Evolutionary conservation across 352 stramenopile genomes (phyloP).

Genomic region (Elongisporangium anandrum): DNA sequence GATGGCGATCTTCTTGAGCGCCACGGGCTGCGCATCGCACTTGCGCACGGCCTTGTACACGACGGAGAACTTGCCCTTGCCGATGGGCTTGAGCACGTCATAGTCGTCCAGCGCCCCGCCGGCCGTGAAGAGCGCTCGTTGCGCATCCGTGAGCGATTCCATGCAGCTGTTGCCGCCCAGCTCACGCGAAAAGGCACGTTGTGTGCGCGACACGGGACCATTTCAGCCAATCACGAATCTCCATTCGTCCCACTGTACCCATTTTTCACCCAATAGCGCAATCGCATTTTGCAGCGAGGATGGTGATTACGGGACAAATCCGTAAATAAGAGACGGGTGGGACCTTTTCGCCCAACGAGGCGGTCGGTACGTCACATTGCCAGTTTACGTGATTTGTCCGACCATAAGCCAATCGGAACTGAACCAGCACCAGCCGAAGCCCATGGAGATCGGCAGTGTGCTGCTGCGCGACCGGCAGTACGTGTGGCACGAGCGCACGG

Average conservation of each 20-base stretch:
- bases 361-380: background rate
- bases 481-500: conserved; percentile 34
- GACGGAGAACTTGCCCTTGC: conserved; percentile 92
- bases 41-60: conserved; percentile 86
- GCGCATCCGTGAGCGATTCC: conserved; percentile 71
- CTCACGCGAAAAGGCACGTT: background rate
- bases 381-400: background rate
- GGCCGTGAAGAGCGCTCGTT: conserved; percentile 57
- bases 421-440: background rate
- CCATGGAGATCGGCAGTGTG: conserved; percentile 47
- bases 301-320: background rate
- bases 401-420: background rate
- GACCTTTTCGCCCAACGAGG: background rate
- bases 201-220: background rate
- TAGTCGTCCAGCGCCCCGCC: conserved; percentile 67
- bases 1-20: conserved; percentile 93
- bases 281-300: background rate
- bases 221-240: background rate
- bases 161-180: conserved; percentile 11
- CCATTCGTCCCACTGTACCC: background rate
- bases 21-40: conserved; percentile 66
- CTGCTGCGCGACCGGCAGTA: conserved; percentile 45
- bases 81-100: conserved; percentile 85
- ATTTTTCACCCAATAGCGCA: background rate
- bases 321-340: background rate